Conservation (phyloP, 2,329 filamentous ascomycete species). For the Stachybotrys elegans region DNA sequence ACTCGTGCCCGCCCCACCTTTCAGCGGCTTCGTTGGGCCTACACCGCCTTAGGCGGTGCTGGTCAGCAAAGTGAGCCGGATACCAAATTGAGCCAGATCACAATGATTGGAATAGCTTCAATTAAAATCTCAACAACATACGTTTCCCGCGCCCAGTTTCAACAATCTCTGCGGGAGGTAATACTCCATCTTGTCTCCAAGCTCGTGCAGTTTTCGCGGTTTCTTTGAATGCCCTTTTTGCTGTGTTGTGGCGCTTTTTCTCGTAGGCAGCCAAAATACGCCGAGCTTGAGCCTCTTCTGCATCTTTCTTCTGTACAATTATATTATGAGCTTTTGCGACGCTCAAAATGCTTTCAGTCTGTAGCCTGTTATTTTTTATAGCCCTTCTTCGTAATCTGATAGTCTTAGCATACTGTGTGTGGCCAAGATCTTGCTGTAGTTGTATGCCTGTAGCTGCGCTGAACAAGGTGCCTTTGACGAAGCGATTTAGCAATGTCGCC, state of each 20-base stretch:
- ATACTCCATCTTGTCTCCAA: background rate
- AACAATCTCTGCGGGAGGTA: background rate
- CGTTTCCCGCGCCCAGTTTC: background rate
- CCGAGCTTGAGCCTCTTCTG: background rate
- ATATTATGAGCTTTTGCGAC: background rate
- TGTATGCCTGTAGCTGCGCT: background rate
- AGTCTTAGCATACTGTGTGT: background rate
- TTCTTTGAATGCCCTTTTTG: background rate
- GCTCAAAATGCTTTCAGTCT: background rate
- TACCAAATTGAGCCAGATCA: constrained; percentile 6
- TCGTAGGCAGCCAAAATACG: background rate
- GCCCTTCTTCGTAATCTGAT: background rate
- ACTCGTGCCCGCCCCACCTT: background rate
- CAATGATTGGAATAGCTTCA: constrained; percentile 22
- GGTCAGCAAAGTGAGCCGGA: background rate
- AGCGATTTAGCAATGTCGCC: background rate
- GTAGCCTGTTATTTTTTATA: background rate
- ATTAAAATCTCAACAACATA: background rate
- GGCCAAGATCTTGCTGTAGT: background rate
- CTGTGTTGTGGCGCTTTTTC: background rate
- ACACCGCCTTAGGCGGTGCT: background rate
- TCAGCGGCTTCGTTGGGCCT: background rate
- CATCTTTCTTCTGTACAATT: background rate
- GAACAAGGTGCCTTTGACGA: background rate
- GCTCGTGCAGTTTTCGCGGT: background rate